Evolutionary conservation across 129 eudicot genomes (phyloP), one percentile per base, ranked within the genome.

Genomic region (Sambucus nigra): DNA sequence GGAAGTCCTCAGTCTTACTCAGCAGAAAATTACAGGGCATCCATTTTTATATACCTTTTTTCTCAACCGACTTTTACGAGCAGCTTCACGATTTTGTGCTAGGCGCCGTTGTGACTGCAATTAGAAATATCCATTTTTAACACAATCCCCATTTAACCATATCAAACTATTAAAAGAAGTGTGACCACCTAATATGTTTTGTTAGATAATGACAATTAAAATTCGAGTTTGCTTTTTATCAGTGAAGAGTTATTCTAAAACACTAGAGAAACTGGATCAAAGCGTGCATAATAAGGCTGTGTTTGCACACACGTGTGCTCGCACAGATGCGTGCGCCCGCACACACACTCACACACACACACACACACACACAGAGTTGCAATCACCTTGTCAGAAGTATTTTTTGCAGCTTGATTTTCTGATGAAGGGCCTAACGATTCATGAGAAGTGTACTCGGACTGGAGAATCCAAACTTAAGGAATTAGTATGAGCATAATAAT

Each of bases 81-180:
- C 99, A 74, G 99, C 99, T 75, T 91, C 99, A 55, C 99, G 95
- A 52, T 91, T 91, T 72, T 91, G 99, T 45, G 99, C 99, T 57
- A 91, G 68, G 13, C 99, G 95, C 59, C 99, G 67, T 76, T 79
- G 88, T 45, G 72, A 75, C 98, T 91, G 75, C 48, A 55, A 59
- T 50, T 32, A 23, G 46, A 51, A 9, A 47, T 13, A 21, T 19
- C 18, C 5, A 39, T 24, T 13, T 26, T 27, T 55, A 16, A 66
- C 46, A 13, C 35, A 62, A 48, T 25, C 17, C 25, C 13, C 63
- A 32, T 31, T 19, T 20, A 26, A 32, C n/a, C 28, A 13, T 28
- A 51, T 35, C 13, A 23, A 22, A 4, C n/a, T n/a, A n/a, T n/a
- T n/a, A n/a, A n/a, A n/a, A n/a, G n/a, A n/a, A n/a, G n/a, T n/a